A percentile compares a stretch with the other conserved stretches of the same genome.
phyloP scores from a whole-genome alignment of 2,329 filamentous ascomycete genomes.

The Xylariaceae sp. region DNA sequence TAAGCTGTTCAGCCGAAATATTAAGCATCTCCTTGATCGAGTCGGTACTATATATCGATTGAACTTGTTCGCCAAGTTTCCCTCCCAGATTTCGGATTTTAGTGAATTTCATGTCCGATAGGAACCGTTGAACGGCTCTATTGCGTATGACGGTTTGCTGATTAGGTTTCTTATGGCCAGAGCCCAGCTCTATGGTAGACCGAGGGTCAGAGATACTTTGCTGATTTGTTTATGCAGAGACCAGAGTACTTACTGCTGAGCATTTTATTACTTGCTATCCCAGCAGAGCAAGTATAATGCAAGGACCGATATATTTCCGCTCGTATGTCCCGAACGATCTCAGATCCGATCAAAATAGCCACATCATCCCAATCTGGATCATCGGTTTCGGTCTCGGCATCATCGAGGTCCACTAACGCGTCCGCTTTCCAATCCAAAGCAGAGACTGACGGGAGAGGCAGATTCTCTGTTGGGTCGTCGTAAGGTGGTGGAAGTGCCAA shows the following conservation, averaged over 20 bases:
- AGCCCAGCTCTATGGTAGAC: conserved; percentile 59
- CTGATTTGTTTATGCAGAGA: not conserved
- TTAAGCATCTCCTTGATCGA: conserved; percentile 67
- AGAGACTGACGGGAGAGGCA: conserved; percentile 64
- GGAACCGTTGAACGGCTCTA: conserved; percentile 71
- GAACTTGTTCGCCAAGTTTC: conserved; percentile 84
- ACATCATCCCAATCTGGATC: conserved; percentile 97
- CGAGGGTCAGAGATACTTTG: not conserved
- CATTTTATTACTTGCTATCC: conserved; percentile 88
- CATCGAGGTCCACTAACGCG: conserved; percentile 72
- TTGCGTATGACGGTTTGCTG: conserved; percentile 90
- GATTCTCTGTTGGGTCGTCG: conserved; percentile 62
- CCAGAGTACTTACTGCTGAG: conserved; percentile 53
- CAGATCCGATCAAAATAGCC: conserved; percentile 76
- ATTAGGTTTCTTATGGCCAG: conserved; percentile 87
- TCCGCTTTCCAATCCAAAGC: conserved; percentile 80
- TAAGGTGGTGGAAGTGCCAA: conserved; percentile 62
- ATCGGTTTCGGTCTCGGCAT: conserved; percentile 63
- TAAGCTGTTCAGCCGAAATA: conserved; percentile 68
- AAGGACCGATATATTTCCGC: conserved; percentile 61
- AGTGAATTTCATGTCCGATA: conserved; percentile 83
- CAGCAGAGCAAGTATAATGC: conserved; percentile 86
- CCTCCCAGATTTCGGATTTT: conserved; percentile 94
- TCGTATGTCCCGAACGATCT: conserved; percentile 77
- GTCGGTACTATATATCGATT: conserved; percentile 75